Base-by-base conservation (phyloP, 2,329 filamentous ascomycete species). In the Stenocarpella maydis region DNA sequence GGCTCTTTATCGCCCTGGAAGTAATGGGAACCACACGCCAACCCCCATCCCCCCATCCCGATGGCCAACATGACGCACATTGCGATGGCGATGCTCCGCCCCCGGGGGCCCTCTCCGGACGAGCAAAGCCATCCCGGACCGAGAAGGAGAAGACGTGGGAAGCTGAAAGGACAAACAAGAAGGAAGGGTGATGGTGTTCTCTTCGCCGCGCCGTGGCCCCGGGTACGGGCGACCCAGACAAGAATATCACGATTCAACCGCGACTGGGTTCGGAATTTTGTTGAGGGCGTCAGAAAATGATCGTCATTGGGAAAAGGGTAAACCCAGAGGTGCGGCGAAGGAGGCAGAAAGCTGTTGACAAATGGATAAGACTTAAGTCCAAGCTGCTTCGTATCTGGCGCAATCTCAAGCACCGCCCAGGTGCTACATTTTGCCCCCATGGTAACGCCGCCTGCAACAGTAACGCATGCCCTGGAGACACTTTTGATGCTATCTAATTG, bases 121-220 rank as follows among this genome's bases (percentile, higher is more conserved):
- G 86, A 1, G 83, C 83, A 1, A 77, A 73, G 0, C 77, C 90
- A 1, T 89, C 89, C 0, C 73, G 82, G 0, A 31, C 79, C 0
- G 77, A 79, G 12, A 85, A 85, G 65, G 86, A 87, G 79, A 74
- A 79, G 49, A 75, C 74, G 24, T 91, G 89, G 89, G 89, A 91
- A 72, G 73, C 75, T 2, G 84, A 89, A 1, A 79, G 88, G 0
- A 84, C 91, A 14, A 78, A 78, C 19, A 74, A 76, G 7, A 85
- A 82, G 43, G 7, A 85, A 82, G 43, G 88, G 88, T 0, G 88
- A 91, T 71, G 87, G 88, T 0, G 78, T 83, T 0, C 81, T 80
- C 1, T 91, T 91, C 71, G 82, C 84, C 0, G 79, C 87, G 1
- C 77, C 91, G 15, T 86, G 84, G 71, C 89, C 89, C n/a, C n/a